phyloP scores from a whole-genome alignment of 2,329 filamentous ascomycete species.

The Trichoderma polysporum region DNA sequence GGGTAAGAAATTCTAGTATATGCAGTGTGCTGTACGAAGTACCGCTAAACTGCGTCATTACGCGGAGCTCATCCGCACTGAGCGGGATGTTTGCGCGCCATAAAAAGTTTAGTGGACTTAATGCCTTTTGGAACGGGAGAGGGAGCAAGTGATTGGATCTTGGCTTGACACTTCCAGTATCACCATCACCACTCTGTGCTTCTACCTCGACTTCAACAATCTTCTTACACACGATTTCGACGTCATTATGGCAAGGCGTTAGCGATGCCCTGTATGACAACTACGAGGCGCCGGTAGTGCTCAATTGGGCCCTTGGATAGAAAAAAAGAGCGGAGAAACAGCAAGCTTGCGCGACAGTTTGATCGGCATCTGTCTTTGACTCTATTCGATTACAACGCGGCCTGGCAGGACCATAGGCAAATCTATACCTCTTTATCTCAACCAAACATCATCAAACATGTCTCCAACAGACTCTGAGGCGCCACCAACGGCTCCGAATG shows the following conservation, averaged over 20 bases:
- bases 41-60: not conserved
- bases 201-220: not conserved
- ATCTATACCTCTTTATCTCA: not conserved
- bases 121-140: not conserved
- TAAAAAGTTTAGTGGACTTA: slow-evolving; percentile 23
- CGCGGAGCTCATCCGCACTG: slow-evolving; percentile 1
- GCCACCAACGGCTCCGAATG: slow-evolving; percentile 19
- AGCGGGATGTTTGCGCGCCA: slow-evolving; percentile 14
- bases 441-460: not conserved
- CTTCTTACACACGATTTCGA: not conserved
- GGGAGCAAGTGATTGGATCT: not conserved
- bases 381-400: not conserved
- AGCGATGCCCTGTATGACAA: not conserved
- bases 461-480: slow-evolving; percentile 7
- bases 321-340: not conserved
- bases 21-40: not conserved
- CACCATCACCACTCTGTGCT: not conserved
- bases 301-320: not conserved
- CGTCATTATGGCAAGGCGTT: not conserved
- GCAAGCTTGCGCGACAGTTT: not conserved
- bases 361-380: not conserved
- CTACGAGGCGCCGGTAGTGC: not conserved
- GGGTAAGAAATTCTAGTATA: too few species aligned
- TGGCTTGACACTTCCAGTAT: not conserved
- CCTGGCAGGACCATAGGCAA: not conserved